phyloP scores from a whole-genome alignment of 257 asterid species.

The Nicotiana attenuata region DNA sequence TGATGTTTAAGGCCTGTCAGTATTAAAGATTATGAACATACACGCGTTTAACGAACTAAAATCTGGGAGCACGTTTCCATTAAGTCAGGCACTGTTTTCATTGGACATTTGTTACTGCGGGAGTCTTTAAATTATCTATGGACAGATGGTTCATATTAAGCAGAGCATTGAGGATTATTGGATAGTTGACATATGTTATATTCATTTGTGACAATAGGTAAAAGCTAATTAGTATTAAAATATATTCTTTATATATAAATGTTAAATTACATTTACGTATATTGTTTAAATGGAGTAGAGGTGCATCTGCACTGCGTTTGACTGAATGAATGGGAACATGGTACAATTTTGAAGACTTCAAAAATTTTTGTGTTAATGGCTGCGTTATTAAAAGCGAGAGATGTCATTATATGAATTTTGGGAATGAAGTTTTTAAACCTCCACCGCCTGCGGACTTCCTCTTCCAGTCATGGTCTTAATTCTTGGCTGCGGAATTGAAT shows the following conservation, averaged over 20 bases:
- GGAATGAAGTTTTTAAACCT: not conserved
- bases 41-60: too few species aligned
- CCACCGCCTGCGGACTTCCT: not conserved
- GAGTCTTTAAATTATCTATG: too few species aligned
- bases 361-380: not conserved
- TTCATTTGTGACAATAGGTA: not conserved
- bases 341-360: not conserved
- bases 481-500: not conserved
- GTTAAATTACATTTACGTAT: not conserved
- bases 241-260: not conserved
- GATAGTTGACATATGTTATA: too few species aligned
- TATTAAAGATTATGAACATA: not conserved
- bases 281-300: not conserved
- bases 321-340: not conserved
- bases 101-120: too few species aligned
- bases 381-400: not conserved
- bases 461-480: not conserved
- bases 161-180: too few species aligned
- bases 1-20: not conserved
- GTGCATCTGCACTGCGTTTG: not conserved
- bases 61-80: too few species aligned
- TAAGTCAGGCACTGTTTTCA: too few species aligned
- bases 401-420: not conserved
- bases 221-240: not conserved
- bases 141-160: too few species aligned